Evolutionary conservation across 371 early-diverging fungal species (phyloP), one percentile per base, ranked within the genome.

Genomic region (Basidiobolus heterosporus): DNA sequence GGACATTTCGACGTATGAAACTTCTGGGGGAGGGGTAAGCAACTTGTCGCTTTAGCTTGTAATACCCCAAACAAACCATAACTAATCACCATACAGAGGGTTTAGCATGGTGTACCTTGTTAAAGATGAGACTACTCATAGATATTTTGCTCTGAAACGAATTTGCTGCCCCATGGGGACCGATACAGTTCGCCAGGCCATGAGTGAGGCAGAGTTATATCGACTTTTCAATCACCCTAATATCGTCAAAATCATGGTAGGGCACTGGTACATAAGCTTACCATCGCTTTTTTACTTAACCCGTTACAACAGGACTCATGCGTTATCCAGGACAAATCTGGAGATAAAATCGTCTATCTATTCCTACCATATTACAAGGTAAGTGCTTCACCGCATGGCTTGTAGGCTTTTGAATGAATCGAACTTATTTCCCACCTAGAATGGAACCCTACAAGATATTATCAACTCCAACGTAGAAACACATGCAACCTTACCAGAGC

Each of bases 51-150:
- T 17, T 44, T 21, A n/a, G n/a, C n/a, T 2, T 16, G 17, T 19
- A 13, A 20, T 30, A n/a, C 11, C 11, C 37, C 37, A n/a, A 41
- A 22, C 36, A 22, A 41, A 21, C 8, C 15, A 42, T 21, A 16
- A 13, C 38, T 36, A 30, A 18, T 45, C 20, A n/a, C 37, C 35
- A 49, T 17, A 22, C 52, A 79, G 86, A 36, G 86, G 82, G 3
- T 85, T 82, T 59, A 75, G 80, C 20, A 68, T 70, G 43, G 86
- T 85, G 8, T 74, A 77, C 46, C 57, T 85, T 14, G 79, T 77
- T 2, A 61, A 76, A 48, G 78, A 80, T 52, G 59, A 64, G 2
- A 62, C 60, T 19, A 61, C 67, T 8, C 67, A 67, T 0, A 56
- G 64, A 21, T 51, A 68, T 7, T 78, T 60, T 51, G 83, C 86